Conservation (phyloP, 2,329 filamentous ascomycete genomes). For the Venturia aucupariae region DNA sequence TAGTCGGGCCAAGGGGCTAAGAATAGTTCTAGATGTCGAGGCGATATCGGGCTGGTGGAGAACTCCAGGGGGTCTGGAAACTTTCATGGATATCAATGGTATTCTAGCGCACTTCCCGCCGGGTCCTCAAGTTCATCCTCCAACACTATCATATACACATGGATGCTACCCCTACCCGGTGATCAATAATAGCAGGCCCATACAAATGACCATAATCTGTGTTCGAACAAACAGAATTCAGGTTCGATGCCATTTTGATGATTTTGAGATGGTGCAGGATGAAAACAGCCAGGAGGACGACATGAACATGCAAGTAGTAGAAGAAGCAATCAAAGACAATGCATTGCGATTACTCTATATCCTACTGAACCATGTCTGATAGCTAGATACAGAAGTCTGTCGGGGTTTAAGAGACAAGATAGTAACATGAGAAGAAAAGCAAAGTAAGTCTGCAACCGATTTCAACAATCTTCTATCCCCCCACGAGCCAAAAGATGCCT, state of each 20-base stretch:
- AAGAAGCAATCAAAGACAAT: neutral
- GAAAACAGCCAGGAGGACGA: neutral
- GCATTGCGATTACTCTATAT: constrained; percentile 6
- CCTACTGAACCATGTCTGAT: neutral
- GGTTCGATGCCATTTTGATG: neutral
- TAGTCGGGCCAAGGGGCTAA: too few species aligned
- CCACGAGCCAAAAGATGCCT: neutral
- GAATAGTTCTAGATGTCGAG: too few species aligned
- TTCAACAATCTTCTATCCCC: neutral
- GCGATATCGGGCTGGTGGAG: too few species aligned
- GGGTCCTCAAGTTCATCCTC: too few species aligned
- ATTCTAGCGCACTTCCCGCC: too few species aligned
- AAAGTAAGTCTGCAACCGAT: neutral
- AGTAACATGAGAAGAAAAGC: constrained; percentile 4
- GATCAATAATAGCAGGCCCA: too few species aligned
- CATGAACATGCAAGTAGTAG: neutral
- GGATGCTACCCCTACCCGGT: too few species aligned
- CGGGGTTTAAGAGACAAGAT: neutral
- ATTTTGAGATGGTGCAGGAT: neutral
- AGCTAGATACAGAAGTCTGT: constrained; percentile 3
- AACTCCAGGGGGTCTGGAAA: too few species aligned
- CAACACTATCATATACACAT: neutral
- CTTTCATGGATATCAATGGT: too few species aligned
- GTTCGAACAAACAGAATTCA: too few species aligned
- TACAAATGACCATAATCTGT: too few species aligned